These are phyloP conservation scores for Phytophthora ramorum DNA, from an alignment of 352 stramenopile species.

Conservation along the genomic window DNA sequence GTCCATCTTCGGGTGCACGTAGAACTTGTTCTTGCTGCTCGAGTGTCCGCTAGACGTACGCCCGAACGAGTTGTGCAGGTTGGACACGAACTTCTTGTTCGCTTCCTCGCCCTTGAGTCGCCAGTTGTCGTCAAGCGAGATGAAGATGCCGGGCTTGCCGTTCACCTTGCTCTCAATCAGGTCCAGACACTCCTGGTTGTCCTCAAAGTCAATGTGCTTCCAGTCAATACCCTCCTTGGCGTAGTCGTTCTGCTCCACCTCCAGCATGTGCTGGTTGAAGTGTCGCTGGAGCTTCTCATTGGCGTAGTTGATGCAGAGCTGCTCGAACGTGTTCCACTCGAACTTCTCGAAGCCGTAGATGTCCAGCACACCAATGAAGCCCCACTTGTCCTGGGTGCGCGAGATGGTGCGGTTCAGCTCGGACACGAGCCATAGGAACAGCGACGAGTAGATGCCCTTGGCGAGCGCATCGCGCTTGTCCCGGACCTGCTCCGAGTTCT, in stretches of 20 bases:
- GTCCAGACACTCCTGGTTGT: constrained; percentile 95
- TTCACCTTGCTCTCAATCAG: constrained; percentile 93
- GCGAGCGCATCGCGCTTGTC: constrained; percentile 91
- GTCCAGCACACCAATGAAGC: constrained; percentile 96
- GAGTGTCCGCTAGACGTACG: constrained; percentile 59
- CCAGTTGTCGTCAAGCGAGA: constrained; percentile 95
- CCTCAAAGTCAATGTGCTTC: constrained; percentile 93
- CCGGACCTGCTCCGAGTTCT: constrained; percentile 87
- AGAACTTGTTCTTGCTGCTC: constrained; percentile 86
- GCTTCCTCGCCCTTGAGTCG: constrained; percentile 94
- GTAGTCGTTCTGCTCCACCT: constrained; percentile 98
- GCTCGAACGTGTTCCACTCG: constrained; percentile 95
- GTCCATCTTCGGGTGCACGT: constrained; percentile 92
- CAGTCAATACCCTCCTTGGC: constrained; percentile 96
- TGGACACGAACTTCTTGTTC: constrained; percentile 92
- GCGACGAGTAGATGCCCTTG: constrained; percentile 93
- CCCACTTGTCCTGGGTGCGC: constrained; percentile 80
- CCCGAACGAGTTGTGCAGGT: constrained; percentile 87
- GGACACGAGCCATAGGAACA: constrained; percentile 92
- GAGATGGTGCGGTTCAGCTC: constrained; percentile 93
- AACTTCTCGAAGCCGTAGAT: constrained; percentile 99
- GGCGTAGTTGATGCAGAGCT: constrained; percentile 97
- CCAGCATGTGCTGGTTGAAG: constrained; percentile 97
- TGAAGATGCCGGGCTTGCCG: constrained; percentile 93
- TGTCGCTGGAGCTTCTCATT: constrained; percentile 96